A percentile compares a stretch with the other conserved stretches of the same genome.
These are phyloP conservation scores for Balamuthia mandrillaris DNA, from an alignment of 208 protist genomes.

Conservation along the genomic window DNA sequence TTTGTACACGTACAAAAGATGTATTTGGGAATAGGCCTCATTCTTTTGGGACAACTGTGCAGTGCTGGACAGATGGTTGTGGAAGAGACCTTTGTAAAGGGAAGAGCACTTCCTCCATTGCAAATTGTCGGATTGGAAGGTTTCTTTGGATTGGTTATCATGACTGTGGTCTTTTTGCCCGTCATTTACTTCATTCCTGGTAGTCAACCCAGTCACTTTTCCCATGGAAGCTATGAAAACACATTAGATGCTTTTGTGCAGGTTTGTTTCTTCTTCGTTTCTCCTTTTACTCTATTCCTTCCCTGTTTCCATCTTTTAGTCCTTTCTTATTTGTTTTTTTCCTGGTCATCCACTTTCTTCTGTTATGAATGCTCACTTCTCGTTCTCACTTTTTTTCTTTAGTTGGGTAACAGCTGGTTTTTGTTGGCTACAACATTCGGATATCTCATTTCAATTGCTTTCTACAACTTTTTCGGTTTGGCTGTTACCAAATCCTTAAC, in stretches of 20 bases:
- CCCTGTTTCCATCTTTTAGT: too few species aligned
- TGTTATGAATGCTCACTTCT: too few species aligned
- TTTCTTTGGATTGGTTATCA: background rate
- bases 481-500: constrained; percentile 18
- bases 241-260: constrained; percentile 5
- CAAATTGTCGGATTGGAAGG: constrained; percentile 15
- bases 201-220: too few species aligned
- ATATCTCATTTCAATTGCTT: constrained; percentile 25
- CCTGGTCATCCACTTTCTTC: too few species aligned
- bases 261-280: too few species aligned
- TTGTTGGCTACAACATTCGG: background rate
- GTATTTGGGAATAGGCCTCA: background rate
- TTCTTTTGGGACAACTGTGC: constrained; percentile 23
- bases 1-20: background rate
- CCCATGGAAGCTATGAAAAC: constrained; percentile 22
- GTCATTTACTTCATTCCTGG: constrained; percentile 15
- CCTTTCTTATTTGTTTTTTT: too few species aligned
- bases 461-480: constrained; percentile 14
- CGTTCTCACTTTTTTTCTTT: too few species aligned
- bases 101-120: background rate
- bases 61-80: constrained; percentile 24
- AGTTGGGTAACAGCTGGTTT: constrained; percentile 7
- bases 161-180: constrained; percentile 14
- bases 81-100: constrained; percentile 19
- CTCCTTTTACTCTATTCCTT: too few species aligned